Base-by-base conservation (phyloP, 179 eudicot species). In the Amaranthus tricolor region DNA sequence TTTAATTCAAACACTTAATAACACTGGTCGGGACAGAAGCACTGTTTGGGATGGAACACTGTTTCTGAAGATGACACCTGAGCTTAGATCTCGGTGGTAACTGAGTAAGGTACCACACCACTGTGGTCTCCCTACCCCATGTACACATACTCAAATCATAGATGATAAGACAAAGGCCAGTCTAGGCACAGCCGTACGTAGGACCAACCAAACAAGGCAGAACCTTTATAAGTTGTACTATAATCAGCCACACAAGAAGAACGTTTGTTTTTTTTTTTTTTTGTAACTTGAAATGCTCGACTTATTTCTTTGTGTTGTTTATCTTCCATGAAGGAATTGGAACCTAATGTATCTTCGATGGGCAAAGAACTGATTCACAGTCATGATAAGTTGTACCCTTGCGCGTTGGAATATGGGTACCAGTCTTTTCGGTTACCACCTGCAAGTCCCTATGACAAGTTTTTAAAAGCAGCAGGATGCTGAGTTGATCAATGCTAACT, bases 371-470 rank as follows among this genome's bases (percentile, higher is more conserved):
- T 75, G 5, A 65, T 77, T 20, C 78, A 67, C 63, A 68, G 70
- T 58, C 52, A 16, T 70, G 78, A 77, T 70, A 76, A 75, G 58
- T 6, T 74, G 62, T 70, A 40, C 56, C 81, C 81, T 19, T 81
- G 84, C 76, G 77, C 84, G 49, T 43, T 81, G 20, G 84, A 81
- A 64, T 70, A 77, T 40, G 78, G 76, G 47, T 74, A 74, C 57
- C 84, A 58, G 72, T 53, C 81, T 50, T 81, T 81, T 50, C 81
- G 81, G 40, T 44, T 81, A 58, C 84, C 84, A 24, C 84, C 84
- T 58, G 84, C 84, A 58, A 81, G 84, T 55, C 84, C 84, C 15
- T 81, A 81, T 15, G 84, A 81, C 78, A 81, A 77, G 68, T 81
- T 81, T 77, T 65, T 81, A 78, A 77, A 59, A 71, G 84, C 84